Percentiles rank a stretch among this genome's conserved stretches.
phyloP scores from a whole-genome alignment of 2,329 filamentous ascomycete genomes.

The Neopestalotiopsis sp. region DNA sequence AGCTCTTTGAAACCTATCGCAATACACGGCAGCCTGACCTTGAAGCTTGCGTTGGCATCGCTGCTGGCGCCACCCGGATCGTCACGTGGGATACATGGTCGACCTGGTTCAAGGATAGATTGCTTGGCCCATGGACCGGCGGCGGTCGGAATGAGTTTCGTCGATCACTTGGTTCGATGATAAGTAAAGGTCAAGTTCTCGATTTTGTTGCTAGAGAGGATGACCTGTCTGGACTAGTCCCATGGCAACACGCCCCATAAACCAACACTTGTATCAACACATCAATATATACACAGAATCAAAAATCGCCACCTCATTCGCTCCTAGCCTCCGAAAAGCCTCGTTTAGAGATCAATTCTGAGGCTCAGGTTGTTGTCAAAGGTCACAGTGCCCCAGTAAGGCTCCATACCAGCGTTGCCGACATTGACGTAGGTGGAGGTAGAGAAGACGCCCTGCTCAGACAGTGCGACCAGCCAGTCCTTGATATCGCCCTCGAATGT shows the following conservation, averaged over 20 bases:
- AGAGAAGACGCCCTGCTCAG: constrained; percentile 40
- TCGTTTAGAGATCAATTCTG: constrained; percentile 24
- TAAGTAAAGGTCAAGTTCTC: background rate
- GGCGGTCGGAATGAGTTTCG: background rate
- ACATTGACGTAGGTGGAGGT: constrained; percentile 43
- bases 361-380: constrained; percentile 29
- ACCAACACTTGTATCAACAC: background rate
- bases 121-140: background rate
- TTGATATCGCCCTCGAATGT: constrained; percentile 38
- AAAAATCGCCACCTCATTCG: too few species aligned
- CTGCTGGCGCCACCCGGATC: background rate
- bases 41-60: background rate
- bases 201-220: background rate
- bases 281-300: constrained; percentile 6
- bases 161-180: background rate
- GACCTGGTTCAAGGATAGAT: background rate
- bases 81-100: constrained; percentile 1
- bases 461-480: constrained; percentile 45
- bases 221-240: background rate
- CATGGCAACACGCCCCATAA: background rate
- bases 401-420: constrained; percentile 42
- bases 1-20: background rate
- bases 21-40: background rate
- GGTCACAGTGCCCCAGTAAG: constrained; percentile 28
- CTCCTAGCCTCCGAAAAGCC: background rate